Base-by-base conservation (phyloP, 495 filamentous ascomycete genomes). In the Lophiotrema nucula region DNA sequence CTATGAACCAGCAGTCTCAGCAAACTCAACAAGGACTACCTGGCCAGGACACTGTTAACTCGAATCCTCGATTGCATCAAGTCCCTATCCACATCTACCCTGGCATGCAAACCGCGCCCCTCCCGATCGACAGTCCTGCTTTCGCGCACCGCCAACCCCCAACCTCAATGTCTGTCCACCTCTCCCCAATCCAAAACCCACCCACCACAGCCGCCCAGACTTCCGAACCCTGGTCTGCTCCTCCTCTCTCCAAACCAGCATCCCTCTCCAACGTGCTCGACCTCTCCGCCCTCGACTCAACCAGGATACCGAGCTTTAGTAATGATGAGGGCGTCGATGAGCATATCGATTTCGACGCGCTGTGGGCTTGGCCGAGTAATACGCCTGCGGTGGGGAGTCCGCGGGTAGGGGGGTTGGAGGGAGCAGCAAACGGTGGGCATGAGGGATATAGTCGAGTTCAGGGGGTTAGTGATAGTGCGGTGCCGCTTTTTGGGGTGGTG, bases 341-440 rank as follows among this genome's bases (percentile, higher is more conserved):
- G 16, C 75, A 78, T 46, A 77, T 83, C 47, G 76, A 83, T 37
- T 81, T 84, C 37, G 79, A 82, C 55, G 71, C 68, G n/a, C 58
- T 83, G 39, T 83, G 80, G 81, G 70, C 74, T 41, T 79, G 73
- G 71, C 71, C 76, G 3, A 65, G 37, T 19, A 56, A 50, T 28
- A 61, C 62, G 22, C 57, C 57, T 43, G 58, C 51, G 25, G 26
- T 61, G 3, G 62, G 62, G 13, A 56, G 33, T 27, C 62, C 62
- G 10, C 3, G 62, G 22, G 23, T 60, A 24, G 35, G 3, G 13
- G 48, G 54, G 4, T 50, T 41, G 18, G 31, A n/a, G 31, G 58
- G 23, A 4, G 58, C 35, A 1, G 15, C 46, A 28, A 48, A 31
- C 28, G 37, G 26, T 25, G 45, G 38, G 31, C 31, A 24, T 21